These are phyloP conservation scores for Inonotus hispidus DNA, from an alignment of 1,284 basidiomycete species.

Conservation along the genomic window DNA sequence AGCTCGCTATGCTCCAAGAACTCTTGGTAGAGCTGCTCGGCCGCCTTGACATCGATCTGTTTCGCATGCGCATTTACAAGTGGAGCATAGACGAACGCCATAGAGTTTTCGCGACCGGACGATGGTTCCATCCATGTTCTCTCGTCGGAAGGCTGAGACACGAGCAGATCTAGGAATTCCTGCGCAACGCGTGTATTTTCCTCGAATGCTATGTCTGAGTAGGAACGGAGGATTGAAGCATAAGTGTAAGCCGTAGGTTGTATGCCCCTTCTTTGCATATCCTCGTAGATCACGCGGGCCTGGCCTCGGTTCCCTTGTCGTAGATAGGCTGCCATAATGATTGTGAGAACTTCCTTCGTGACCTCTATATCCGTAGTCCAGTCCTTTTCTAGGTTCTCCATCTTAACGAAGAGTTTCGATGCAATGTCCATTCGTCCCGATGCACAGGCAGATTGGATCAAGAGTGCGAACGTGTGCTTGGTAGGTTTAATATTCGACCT, in stretches of 20 bases:
- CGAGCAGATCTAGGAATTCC: conserved; percentile 52
- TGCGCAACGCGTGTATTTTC: conserved; percentile 54
- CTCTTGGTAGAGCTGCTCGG: conserved; percentile 52
- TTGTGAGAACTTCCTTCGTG: conserved; percentile 70
- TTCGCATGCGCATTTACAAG: conserved; percentile 56
- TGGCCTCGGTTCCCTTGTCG: conserved; percentile 47
- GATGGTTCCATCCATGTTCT: conserved; percentile 36
- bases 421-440: conserved; percentile 65
- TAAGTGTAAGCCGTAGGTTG: conserved; percentile 71
- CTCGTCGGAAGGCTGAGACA: conserved; percentile 31
- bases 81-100: conserved; percentile 58
- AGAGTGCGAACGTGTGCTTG: conserved; percentile 64
- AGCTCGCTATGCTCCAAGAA: conserved; percentile 47
- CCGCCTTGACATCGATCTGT: conserved; percentile 44
- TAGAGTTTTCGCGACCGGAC: conserved; percentile 36
- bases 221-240: conserved; percentile 62
- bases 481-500: conserved; percentile 50
- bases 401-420: conserved; percentile 60
- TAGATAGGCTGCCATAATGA: conserved; percentile 79
- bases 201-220: conserved; percentile 42
- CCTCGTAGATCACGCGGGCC: conserved; percentile 69
- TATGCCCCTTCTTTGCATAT: conserved; percentile 68
- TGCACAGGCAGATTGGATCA: conserved; percentile 85
- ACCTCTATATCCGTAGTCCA: conserved; percentile 38
- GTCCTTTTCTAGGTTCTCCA: conserved; percentile 44